Conservation (phyloP, 2,329 filamentous ascomycete species). For the Fonsecaea multimorphosa region DNA sequence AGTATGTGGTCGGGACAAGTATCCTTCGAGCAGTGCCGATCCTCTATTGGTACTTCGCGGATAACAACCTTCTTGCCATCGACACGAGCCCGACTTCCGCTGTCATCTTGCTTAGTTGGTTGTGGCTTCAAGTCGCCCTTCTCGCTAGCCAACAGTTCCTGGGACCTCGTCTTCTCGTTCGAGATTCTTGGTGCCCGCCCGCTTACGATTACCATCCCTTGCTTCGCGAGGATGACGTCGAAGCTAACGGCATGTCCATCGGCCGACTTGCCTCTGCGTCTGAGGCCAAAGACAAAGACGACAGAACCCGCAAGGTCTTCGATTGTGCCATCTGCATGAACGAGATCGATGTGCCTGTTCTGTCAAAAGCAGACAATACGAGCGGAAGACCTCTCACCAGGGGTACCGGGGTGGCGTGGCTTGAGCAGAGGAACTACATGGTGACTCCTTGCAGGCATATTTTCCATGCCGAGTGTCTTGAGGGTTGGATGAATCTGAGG, state of each 20-base stretch:
- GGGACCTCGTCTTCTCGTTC: slow-evolving; percentile 85
- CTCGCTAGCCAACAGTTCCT: slow-evolving; percentile 83
- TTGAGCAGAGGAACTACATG: slow-evolving; percentile 89
- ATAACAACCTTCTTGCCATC: slow-evolving; percentile 81
- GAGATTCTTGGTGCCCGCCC: slow-evolving; percentile 67
- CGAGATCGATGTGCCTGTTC: slow-evolving; percentile 83
- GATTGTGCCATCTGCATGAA: slow-evolving; percentile 97
- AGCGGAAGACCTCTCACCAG: slow-evolving; percentile 57
- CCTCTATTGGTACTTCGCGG: slow-evolving; percentile 80
- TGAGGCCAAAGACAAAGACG: slow-evolving; percentile 44
- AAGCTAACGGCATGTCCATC: slow-evolving; percentile 77
- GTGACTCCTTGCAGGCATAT: slow-evolving; percentile 96
- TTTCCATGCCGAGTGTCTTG: slow-evolving; percentile 88
- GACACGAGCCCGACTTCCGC: slow-evolving; percentile 71
- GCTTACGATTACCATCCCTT: slow-evolving; percentile 93
- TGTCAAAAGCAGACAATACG: slow-evolving; percentile 58
- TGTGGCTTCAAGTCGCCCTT: slow-evolving; percentile 83
- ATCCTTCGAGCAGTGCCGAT: slow-evolving; percentile 78
- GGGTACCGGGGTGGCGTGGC: slow-evolving; percentile 58
- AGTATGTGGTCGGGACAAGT: slow-evolving; percentile 85
- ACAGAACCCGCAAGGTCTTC: slow-evolving; percentile 66
- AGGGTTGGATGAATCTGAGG: slow-evolving; percentile 94
- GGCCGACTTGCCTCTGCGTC: slow-evolving; percentile 65
- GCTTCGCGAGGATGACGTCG: slow-evolving; percentile 74
- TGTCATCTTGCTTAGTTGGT: slow-evolving; percentile 71